Evolutionary conservation across 2,329 filamentous ascomycete species (phyloP), one percentile per base, ranked within the genome.

Genomic region (Rutstroemia sp.): DNA sequence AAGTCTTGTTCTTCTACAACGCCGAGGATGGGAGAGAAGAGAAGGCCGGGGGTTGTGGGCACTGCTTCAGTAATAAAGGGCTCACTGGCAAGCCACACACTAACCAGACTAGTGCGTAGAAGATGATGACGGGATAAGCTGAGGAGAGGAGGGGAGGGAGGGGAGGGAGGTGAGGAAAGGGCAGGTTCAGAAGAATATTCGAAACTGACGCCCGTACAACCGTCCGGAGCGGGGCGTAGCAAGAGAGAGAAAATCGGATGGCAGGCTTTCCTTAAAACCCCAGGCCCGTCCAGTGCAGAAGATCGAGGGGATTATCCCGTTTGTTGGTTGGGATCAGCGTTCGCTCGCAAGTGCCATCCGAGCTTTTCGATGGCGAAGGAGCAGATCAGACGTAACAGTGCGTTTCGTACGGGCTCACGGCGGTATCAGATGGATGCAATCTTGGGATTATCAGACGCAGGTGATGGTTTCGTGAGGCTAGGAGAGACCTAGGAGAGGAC

Each of bases 1-100:
- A 67, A 69, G 67, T 70, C 70, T 70, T 70, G 68, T 71, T 71
- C 50, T 75, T 75, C 73, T 71, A 73, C 73, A 72, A 74, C 70
- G 71, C 72, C 71, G 65, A 62, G 67, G 64, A 64, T 62, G 61
- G 67, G 63, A 63, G 14, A 66, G 67, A 67, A 66, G 7, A 69
- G 65, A 62, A 67, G 67, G 63, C 62, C 64, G 69, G 55, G 66
- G 66, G 60, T 59, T 60, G 59, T 60, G 58, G 61, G 65, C 56
- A 63, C 62, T 68, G 67, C 63, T 67, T 64, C 61, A 49, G 47
- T 62, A 60, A 61, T 60, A 61, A 64, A 63, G 53, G 53, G 8
- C 39, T 5, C 16, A 18, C 18, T 21, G 34, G 46, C 12, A 42
- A 19, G 19, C 27, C 42, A 37, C 45, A 49, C 52, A 23, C 45